Evolutionary conservation across 2,329 filamentous ascomycete species (phyloP).

Genomic region (Aspergillus flavus): DNA sequence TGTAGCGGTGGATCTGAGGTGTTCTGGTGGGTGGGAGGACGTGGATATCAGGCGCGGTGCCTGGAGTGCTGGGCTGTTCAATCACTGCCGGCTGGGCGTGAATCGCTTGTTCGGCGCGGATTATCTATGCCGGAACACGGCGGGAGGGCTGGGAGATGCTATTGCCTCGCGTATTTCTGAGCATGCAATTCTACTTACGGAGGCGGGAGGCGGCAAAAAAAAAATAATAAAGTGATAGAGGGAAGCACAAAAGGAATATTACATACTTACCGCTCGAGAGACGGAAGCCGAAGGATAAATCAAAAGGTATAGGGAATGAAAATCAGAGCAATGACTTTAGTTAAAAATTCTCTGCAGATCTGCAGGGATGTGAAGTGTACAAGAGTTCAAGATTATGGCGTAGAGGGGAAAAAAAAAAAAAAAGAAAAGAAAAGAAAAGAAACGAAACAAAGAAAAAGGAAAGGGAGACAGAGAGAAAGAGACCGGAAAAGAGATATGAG

Average conservation of each 20-base stretch:
- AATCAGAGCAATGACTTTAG: background rate
- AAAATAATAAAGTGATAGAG: slow-evolving; percentile 7
- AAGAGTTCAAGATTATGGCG: background rate
- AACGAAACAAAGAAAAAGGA: background rate
- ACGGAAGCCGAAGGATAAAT: no score
- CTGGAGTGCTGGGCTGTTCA: slow-evolving; percentile 26
- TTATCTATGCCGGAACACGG: slow-evolving; percentile 31
- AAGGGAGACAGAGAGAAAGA: slow-evolving; percentile 14
- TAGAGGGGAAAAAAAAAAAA: background rate
- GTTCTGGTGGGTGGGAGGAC: slow-evolving; percentile 24
- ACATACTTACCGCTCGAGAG: background rate
- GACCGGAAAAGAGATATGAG: slow-evolving; percentile 13
- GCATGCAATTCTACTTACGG: slow-evolving; percentile 29
- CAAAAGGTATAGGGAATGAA: background rate
- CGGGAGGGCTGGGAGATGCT: slow-evolving; percentile 37
- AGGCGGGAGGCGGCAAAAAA: slow-evolving; percentile 15
- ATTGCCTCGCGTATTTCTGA: slow-evolving; percentile 38
- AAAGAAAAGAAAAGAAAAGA: no score
- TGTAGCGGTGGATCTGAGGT: slow-evolving; percentile 34
- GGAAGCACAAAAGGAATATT: slow-evolving; percentile 8
- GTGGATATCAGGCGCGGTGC: slow-evolving; percentile 30
- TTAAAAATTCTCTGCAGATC: slow-evolving; percentile 11
- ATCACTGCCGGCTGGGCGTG: slow-evolving; percentile 30
- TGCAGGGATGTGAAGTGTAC: slow-evolving; percentile 4
- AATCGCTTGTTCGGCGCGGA: slow-evolving; percentile 44